A percentile compares a stretch with the other conserved stretches of the same genome.
These are phyloP conservation scores for Iodosphaeria phyllophila DNA, from an alignment of 2,329 filamentous ascomycete species.

Conservation along the genomic window DNA sequence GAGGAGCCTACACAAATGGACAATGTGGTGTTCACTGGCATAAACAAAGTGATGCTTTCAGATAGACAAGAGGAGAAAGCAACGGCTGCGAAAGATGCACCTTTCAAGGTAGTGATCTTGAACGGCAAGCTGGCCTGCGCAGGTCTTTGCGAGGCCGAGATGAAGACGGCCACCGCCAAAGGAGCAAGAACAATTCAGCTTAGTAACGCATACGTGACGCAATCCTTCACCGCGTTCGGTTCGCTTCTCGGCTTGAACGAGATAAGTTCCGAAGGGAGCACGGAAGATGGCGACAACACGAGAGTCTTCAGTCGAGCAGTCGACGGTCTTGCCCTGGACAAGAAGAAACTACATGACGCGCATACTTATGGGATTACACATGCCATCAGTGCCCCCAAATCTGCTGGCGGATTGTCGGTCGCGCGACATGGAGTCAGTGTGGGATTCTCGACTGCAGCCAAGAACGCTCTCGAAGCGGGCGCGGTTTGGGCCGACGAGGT, in stretches of 20 bases:
- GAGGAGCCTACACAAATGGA: constrained; percentile 19
- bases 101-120: constrained; percentile 30
- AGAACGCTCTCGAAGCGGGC: constrained; percentile 23
- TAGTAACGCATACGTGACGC: constrained; percentile 39
- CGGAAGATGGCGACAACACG: constrained; percentile 28
- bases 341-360: constrained; percentile 34
- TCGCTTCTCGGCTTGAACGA: constrained; percentile 42
- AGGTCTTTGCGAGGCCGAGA: constrained; percentile 28
- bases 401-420: constrained; percentile 15
- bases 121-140: constrained; percentile 36
- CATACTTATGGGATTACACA: constrained; percentile 37
- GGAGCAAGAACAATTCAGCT: constrained; percentile 24
- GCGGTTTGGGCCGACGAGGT: constrained; percentile 35
- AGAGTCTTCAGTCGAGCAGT: constrained; percentile 36
- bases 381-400: constrained; percentile 36
- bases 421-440: constrained; percentile 38
- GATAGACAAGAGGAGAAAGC: constrained; percentile 9
- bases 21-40: constrained; percentile 35
- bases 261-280: constrained; percentile 36
- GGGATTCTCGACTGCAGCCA: constrained; percentile 33
- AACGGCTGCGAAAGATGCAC: constrained; percentile 9
- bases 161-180: constrained; percentile 16
- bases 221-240: constrained; percentile 39
- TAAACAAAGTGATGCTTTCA: constrained; percentile 30
- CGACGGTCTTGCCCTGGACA: constrained; percentile 34